A percentile compares a stretch with the other conserved stretches of the same genome.
These are phyloP conservation scores for Tylopilus intermedius DNA, from an alignment of 768 basidiomycete species.

Conservation along the genomic window DNA sequence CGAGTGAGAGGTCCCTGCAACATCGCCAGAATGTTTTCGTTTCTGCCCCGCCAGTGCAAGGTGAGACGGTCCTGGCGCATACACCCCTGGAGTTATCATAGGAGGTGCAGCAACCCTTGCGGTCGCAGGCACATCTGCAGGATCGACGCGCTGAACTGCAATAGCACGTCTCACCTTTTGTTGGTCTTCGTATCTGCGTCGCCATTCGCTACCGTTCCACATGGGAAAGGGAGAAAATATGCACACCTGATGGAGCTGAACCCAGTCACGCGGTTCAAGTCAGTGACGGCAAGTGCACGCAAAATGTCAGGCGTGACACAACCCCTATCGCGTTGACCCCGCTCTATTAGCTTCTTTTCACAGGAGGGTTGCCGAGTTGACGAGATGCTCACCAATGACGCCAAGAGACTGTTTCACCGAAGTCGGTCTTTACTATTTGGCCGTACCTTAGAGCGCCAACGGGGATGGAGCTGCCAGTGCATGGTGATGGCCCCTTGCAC, in stretches of 20 bases:
- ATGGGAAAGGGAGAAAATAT: background rate
- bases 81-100: background rate
- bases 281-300: conserved; percentile 39
- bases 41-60: conserved; percentile 26
- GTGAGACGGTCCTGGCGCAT: conserved; percentile 11
- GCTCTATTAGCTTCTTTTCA: conserved; percentile 18
- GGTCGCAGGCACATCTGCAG: conserved; percentile 49
- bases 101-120: conserved; percentile 28
- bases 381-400: conserved; percentile 57
- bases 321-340: conserved; percentile 43
- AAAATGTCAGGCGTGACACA: conserved; percentile 64
- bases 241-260: conserved; percentile 50
- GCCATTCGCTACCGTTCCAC: background rate
- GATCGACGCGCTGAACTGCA: conserved; percentile 48
- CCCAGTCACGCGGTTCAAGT: conserved; percentile 43
- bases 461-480: conserved; percentile 44
- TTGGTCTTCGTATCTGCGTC: conserved; percentile 53
- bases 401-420: conserved; percentile 69
- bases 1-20: conserved; percentile 10
- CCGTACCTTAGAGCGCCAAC: conserved; percentile 66
- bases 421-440: conserved; percentile 36
- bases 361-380: conserved; percentile 5
- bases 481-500: no score
- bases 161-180: conserved; percentile 58
- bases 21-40: conserved; percentile 41